phyloP scores from a whole-genome alignment of 75 land plant species.

The Pinus tabuliformis region DNA sequence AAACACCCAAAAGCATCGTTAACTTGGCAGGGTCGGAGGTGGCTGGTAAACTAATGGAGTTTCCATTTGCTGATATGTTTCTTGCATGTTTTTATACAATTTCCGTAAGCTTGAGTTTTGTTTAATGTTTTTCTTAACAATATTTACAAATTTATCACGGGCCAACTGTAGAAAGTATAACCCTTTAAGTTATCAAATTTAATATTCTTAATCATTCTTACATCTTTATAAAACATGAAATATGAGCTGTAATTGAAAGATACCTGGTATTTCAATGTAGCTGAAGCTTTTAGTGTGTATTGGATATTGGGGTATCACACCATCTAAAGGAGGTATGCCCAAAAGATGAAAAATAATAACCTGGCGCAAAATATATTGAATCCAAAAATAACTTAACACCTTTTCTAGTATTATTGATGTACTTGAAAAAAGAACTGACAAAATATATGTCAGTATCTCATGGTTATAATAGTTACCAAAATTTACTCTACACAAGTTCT shows the following conservation, averaged over 20 bases:
- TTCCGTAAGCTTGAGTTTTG: conserved; percentile 57
- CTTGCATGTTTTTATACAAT: conserved; percentile 80
- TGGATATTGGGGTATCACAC: conserved; percentile 78
- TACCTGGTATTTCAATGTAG: conserved; percentile 61
- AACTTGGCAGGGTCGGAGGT: conserved; percentile 28
- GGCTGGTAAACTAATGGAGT: conserved; percentile 68
- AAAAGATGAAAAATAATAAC: conserved; percentile 57
- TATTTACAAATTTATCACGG: conserved; percentile 59
- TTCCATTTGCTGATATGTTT: conserved; percentile 77
- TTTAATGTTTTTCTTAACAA: conserved; percentile 27
- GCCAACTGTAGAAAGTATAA: conserved; percentile 41
- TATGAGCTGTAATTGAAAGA: neutral
- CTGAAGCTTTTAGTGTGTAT: conserved; percentile 77
- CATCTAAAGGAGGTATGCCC: conserved; percentile 78
- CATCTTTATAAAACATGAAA: neutral
- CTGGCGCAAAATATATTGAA: conserved; percentile 14
- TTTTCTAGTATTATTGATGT: too few relatives aligned
- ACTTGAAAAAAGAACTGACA: too few relatives aligned
- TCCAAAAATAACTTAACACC: neutral
- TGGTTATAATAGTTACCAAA: too few relatives aligned
- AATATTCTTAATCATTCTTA: neutral
- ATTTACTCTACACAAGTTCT: too few relatives aligned
- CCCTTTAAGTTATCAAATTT: neutral
- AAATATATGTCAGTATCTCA: too few relatives aligned
- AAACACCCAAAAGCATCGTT: neutral